Evolutionary conservation across 352 stramenopile genomes (phyloP), one percentile per base, ranked within the genome.

Genomic region (Phytophthora cajani): DNA sequence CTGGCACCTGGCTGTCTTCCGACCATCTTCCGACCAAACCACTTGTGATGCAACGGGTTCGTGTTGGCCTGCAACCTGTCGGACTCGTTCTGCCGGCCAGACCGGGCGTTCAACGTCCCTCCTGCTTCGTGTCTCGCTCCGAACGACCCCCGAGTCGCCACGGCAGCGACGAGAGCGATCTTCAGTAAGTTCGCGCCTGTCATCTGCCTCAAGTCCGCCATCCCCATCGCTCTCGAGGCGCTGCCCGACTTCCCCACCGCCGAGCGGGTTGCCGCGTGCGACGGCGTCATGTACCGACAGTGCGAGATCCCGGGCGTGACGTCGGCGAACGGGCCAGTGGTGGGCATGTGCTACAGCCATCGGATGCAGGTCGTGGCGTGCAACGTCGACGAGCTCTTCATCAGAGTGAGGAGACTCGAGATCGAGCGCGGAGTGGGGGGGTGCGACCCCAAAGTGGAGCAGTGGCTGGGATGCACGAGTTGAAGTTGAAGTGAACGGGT

Each of bases 341-440:
- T n/a, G n/a, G n/a, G 71, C 1, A 77, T 77, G 51, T 74, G 71
- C 38, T 77, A 71, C 50, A 74, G 64, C 52, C 74, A 56, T 23
- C 65, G 70, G 2, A 70, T 77, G 65, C 71, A 77, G 27, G 61
- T 74, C 7, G 33, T 77, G 9, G 57, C 70, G 1, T 77, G 70
- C 33, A 72, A 64, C 16, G 32, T 68, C 10, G 63, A 74, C 36
- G 50, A 46, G 32, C 14, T 71, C 2, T 65, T 68, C 25, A 71
- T 77, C 10, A 25, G 61, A 11, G 59, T 65, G 1, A 19, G 71
- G 7, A 16, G 21, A 21, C 23, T 64, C 10, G 14, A 71, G 19
- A 77, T 77, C 8, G 56, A 71, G 17, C 32, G 49, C 1, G 50
- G 51, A 7, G 33, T 74, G 4, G 21, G 21, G 21, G 21, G 21